phyloP scores from a whole-genome alignment of 495 filamentous ascomycete genomes.

The Hyphodiscus hymeniophilus region DNA sequence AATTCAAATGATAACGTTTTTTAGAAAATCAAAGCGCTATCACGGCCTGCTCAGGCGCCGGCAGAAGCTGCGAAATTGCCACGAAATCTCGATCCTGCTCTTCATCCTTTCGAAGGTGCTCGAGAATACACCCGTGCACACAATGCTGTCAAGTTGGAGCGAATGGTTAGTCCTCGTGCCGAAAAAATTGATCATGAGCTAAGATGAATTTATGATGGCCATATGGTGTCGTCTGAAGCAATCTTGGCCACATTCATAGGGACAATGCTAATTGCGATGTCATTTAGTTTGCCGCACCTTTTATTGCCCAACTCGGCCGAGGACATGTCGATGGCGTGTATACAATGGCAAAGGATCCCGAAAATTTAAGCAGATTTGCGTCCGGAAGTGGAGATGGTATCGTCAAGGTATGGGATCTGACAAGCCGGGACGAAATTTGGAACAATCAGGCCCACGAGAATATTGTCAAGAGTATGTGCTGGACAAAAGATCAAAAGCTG shows the following conservation, averaged over 20 bases:
- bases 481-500: constrained; percentile 75
- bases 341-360: constrained; percentile 60
- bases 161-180: too few relatives aligned
- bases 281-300: constrained; percentile 93
- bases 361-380: constrained; percentile 60
- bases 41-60: constrained; percentile 67
- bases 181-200: too few relatives aligned
- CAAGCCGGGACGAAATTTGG: constrained; percentile 71
- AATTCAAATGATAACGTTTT: not conserved
- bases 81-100: constrained; percentile 83
- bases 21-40: constrained; percentile 91
- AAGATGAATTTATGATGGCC: too few relatives aligned
- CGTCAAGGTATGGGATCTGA: constrained; percentile 90
- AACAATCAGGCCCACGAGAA: constrained; percentile 61
- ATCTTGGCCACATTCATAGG: too few relatives aligned
- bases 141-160: constrained; percentile 89
- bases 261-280: too few relatives aligned
- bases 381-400: constrained; percentile 81
- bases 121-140: constrained; percentile 84
- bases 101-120: constrained; percentile 92
- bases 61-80: constrained; percentile 62
- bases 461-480: constrained; percentile 86
- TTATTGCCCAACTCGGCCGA: constrained; percentile 75
- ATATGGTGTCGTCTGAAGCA: too few relatives aligned
- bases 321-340: constrained; percentile 95